Percentiles rank a stretch among this genome's conserved stretches.
These are phyloP conservation scores for Dothistroma septosporum DNA, from an alignment of 2,329 filamentous ascomycete genomes.

Conservation along the genomic window DNA sequence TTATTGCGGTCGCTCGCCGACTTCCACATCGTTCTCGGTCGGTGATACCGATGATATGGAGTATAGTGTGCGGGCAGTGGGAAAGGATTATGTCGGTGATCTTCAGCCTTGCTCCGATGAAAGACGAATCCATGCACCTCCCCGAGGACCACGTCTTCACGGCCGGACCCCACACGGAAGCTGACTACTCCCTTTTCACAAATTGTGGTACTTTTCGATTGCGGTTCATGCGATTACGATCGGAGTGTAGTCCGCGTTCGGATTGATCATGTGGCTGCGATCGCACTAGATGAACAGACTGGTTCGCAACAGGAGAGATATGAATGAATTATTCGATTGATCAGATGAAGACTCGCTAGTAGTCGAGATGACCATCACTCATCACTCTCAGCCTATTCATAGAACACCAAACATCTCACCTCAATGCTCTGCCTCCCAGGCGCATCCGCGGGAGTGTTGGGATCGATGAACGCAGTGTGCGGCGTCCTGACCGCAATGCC, in stretches of 20 bases:
- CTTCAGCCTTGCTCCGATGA: not conserved
- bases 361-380: not conserved
- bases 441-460: constrained; percentile 64
- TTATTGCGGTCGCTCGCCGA: not conserved
- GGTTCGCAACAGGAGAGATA: too few species aligned
- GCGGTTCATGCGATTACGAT: too few species aligned
- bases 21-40: not conserved
- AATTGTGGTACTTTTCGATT: too few species aligned
- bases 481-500: constrained; percentile 50
- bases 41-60: not conserved
- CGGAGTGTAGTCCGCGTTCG: too few species aligned
- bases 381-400: not conserved
- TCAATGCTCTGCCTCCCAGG: constrained; percentile 81
- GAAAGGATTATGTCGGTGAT: too few species aligned
- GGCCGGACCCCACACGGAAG: not conserved
- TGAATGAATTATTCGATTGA: not conserved
- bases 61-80: too few species aligned
- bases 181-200: not conserved
- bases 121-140: not conserved
- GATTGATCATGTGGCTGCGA: too few species aligned
- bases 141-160: not conserved
- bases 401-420: constrained; percentile 75
- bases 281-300: too few species aligned
- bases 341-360: not conserved
- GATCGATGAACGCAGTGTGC: constrained; percentile 77